Percentiles rank a stretch among this genome's conserved stretches.
Evolutionary conservation across 177 flowering plant species (phyloP).

Genomic region (Tripterygium wilfordii): DNA sequence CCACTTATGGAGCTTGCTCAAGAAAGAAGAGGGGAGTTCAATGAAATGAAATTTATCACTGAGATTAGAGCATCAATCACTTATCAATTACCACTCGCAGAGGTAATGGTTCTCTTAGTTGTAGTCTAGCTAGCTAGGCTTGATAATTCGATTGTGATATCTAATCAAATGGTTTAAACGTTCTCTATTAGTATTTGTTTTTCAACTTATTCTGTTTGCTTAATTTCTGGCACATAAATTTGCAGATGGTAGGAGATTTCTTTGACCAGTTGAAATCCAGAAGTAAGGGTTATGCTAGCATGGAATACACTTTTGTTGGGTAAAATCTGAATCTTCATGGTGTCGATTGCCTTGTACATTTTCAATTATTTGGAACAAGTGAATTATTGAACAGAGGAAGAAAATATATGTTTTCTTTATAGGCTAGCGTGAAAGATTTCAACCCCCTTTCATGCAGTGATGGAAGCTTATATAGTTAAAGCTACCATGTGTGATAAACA

Average conservation of each 20-base stretch:
- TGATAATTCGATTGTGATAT: too few species aligned
- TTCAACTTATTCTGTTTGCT: not conserved
- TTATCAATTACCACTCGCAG: constrained; percentile 86
- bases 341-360: not conserved
- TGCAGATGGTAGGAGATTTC: constrained; percentile 97
- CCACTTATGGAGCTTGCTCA: constrained; percentile 94
- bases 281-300: constrained; percentile 98
- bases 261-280: constrained; percentile 96
- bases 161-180: too few species aligned
- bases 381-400: too few species aligned
- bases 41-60: constrained; percentile 82
- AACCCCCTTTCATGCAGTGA: too few species aligned
- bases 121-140: too few species aligned
- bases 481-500: too few species aligned
- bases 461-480: too few species aligned
- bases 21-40: constrained; percentile 89
- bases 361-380: too few species aligned
- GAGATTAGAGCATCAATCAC: constrained; percentile 81
- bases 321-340: constrained; percentile 20
- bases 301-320: constrained; percentile 91
- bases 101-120: constrained; percentile 37
- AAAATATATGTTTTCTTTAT: too few species aligned
- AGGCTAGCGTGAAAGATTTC: too few species aligned
- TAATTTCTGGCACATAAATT: not conserved
- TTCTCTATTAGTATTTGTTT: too few species aligned